Conservation (phyloP, 805 yeast species). For the Candida takata region DNA sequence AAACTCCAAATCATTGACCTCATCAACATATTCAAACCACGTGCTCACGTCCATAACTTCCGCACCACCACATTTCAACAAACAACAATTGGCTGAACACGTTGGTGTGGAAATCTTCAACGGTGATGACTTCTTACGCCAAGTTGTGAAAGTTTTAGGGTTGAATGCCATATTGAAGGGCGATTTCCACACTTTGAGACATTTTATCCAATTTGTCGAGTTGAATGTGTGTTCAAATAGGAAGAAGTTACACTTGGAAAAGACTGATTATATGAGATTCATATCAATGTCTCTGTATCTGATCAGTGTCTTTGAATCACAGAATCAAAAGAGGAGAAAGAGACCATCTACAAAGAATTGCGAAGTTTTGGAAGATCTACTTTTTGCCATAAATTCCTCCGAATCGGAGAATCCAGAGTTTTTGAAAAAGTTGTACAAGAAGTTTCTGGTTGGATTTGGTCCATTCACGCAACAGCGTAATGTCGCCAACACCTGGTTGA, state of each 20-base stretch:
- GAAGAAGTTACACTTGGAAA: conserved; percentile 21
- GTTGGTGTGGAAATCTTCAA: conserved; percentile 21
- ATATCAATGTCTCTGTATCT: conserved; percentile 5
- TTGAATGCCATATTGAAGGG: conserved; percentile 16
- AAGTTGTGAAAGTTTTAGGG: conserved; percentile 16
- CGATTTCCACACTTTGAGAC: conserved; percentile 9
- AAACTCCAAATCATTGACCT: conserved; percentile 14
- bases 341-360: background rate
- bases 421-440: conserved; percentile 8
- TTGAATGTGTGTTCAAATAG: conserved; percentile 19
- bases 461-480: background rate
- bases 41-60: conserved; percentile 9
- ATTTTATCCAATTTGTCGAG: conserved; percentile 17
- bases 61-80: conserved; percentile 14
- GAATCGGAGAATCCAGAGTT: background rate
- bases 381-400: background rate
- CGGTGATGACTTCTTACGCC: conserved; percentile 17
- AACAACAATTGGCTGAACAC: conserved; percentile 15
- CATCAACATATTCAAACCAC: conserved; percentile 19
- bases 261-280: conserved; percentile 15
- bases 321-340: background rate
- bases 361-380: background rate
- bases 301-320: background rate
- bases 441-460: conserved; percentile 6
- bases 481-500: background rate